Evolutionary conservation across 345 rosid genomes (phyloP).

Genomic region (Salix viminalis): DNA sequence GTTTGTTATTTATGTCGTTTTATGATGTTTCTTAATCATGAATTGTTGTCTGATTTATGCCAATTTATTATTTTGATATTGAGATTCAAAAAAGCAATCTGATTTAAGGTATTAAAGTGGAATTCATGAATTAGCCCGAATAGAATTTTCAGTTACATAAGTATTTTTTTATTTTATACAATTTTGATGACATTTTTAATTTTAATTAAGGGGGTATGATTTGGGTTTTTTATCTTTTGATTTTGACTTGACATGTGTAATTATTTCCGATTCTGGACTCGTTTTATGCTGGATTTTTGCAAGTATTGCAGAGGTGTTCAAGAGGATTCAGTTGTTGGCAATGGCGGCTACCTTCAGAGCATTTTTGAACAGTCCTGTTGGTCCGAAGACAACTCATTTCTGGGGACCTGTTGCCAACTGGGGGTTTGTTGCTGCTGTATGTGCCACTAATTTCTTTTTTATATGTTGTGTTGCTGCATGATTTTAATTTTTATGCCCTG

Average conservation of each 20-base stretch:
- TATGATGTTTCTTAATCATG: neutral
- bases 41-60: neutral
- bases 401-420: slow-evolving; percentile 52
- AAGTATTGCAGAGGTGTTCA: slow-evolving; percentile 3
- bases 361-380: slow-evolving; percentile 44
- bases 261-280: neutral
- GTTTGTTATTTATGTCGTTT: neutral
- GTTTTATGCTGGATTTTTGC: neutral
- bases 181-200: no score
- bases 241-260: neutral
- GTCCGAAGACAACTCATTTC: slow-evolving; percentile 55
- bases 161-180: no score
- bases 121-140: no score
- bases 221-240: neutral
- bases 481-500: neutral
- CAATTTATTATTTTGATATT: neutral
- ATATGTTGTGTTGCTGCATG: neutral
- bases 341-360: slow-evolving; percentile 14
- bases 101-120: neutral
- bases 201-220: neutral
- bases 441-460: neutral
- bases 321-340: neutral
- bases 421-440: slow-evolving; percentile 44
- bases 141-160: no score
- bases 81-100: neutral